Conservation (phyloP, 2,329 filamentous ascomycete species). For the Proliferodiscus dingleyae region DNA sequence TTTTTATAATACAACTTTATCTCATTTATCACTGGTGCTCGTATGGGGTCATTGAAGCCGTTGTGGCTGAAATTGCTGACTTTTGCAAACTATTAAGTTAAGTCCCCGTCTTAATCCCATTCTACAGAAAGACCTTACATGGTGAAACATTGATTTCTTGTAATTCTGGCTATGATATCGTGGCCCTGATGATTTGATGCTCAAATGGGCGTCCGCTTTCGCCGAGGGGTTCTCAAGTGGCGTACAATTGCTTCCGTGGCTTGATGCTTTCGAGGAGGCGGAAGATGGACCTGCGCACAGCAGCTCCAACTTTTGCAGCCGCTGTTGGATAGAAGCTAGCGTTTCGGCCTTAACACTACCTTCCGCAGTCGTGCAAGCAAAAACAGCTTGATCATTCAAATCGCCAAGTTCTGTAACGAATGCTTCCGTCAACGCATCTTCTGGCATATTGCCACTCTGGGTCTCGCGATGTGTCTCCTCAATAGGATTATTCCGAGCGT, state of each 20-base stretch:
- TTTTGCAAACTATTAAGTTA: conserved; percentile 5
- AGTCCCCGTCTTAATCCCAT: not conserved
- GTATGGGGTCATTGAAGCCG: conserved; percentile 7
- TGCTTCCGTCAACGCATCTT: too few species aligned
- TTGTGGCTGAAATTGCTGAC: conserved; percentile 2
- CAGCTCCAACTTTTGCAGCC: conserved; percentile 7
- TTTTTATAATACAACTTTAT: conserved; percentile 5
- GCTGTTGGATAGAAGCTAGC: conserved; percentile 5
- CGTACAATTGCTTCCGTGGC: not conserved
- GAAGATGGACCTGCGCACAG: not conserved
- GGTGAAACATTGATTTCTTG: conserved; percentile 8
- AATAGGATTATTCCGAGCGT: not conserved
- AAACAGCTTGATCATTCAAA: too few species aligned
- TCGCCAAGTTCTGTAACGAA: too few species aligned
- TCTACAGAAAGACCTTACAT: conserved; percentile 4
- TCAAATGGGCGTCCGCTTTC: conserved; percentile 6
- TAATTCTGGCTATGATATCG: conserved; percentile 12
- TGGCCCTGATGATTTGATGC: conserved; percentile 7
- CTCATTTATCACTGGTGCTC: conserved; percentile 9
- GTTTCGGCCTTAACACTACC: conserved; percentile 4
- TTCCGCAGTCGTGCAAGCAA: not conserved
- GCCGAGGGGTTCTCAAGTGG: not conserved
- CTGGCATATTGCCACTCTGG: not conserved
- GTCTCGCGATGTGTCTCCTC: not conserved
- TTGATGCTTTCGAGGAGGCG: not conserved